Conservation (phyloP, 768 basidiomycete genomes). For the Inosperma sp. region DNA sequence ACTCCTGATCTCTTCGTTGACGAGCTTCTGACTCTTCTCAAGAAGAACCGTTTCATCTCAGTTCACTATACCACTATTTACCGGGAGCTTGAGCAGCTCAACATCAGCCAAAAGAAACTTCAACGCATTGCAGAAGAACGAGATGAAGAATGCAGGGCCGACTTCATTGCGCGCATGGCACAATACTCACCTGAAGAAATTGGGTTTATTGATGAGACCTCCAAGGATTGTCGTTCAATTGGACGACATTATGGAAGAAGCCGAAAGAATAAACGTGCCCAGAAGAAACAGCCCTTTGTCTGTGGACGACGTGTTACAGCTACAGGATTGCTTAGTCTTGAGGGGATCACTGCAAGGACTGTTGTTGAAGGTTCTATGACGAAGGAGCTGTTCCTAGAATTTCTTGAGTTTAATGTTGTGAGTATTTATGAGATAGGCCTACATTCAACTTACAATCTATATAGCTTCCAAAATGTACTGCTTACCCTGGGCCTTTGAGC, state of each 20-base stretch:
- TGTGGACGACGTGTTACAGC: slow-evolving; percentile 18
- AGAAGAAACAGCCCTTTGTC: slow-evolving; percentile 21
- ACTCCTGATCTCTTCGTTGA: slow-evolving; percentile 2
- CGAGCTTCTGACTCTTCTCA: slow-evolving; percentile 21
- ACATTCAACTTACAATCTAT: not conserved
- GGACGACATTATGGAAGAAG: slow-evolving; percentile 16
- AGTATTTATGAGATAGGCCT: slow-evolving; percentile 5
- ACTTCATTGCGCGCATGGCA: slow-evolving; percentile 23
- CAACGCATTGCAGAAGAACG: slow-evolving; percentile 27
- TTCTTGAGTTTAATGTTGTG: slow-evolving; percentile 23
- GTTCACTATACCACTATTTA: slow-evolving; percentile 32
- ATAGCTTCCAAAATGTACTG: slow-evolving; percentile 18
- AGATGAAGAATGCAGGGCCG: slow-evolving; percentile 19
- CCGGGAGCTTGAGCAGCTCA: slow-evolving; percentile 24
- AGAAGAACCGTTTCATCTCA: slow-evolving; percentile 30
- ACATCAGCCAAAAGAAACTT: slow-evolving; percentile 27
- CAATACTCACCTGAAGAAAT: slow-evolving; percentile 27
- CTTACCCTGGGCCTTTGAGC: slow-evolving; percentile 25
- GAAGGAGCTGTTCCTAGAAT: slow-evolving; percentile 19
- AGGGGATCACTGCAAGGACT: slow-evolving; percentile 24
- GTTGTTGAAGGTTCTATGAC: slow-evolving; percentile 31
- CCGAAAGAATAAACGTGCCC: slow-evolving; percentile 15
- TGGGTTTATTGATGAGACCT: slow-evolving; percentile 30
- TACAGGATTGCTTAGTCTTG: slow-evolving; percentile 22
- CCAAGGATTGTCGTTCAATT: slow-evolving; percentile 22